Evolutionary conservation across 2,329 filamentous ascomycete genomes (phyloP), one percentile per base, ranked within the genome.

Genomic region (Boeremia exigua): DNA sequence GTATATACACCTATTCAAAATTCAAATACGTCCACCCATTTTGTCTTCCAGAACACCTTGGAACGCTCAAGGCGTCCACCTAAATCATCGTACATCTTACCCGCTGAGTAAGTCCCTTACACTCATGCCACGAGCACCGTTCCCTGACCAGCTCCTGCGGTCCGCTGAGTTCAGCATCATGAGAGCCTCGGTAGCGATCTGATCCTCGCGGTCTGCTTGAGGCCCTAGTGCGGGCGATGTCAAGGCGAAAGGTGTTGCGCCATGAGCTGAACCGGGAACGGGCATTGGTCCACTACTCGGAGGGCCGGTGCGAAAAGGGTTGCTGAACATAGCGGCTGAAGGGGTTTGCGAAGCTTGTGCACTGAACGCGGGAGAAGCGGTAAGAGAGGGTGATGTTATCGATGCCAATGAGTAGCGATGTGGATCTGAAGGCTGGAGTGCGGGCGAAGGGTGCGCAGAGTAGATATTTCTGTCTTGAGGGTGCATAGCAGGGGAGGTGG

Each of bases 101-200:
- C 70, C 69, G 45, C 78, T 79, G 10, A 81, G 61, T 40, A 81
- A 59, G 62, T 81, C 79, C 53, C 72, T 74, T 7, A 81, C 79
- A 54, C 79, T 81, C 78, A 81, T 80, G 9, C 74, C 74, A 25
- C 75, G 61, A 17, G 65, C 72, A 47, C 65, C 62, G 6, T 54
- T 62, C 8, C 67, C 64, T 56, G 62, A 69, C 77, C 79, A 80
- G 51, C 69, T 77, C 32, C 91, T 82, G 36, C 91, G 84, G 72
- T 95, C 92, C n/a, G 54, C 48, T 49, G 82, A 86, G 63, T 93
- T 96, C 56, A 97, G 79, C 92, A 96, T 96, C 72, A 96, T 76
- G 64, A 96, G 75, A 3, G 92, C 93, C 11, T 91, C 88, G 7
- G 92, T 95, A 1, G 92, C 93, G 73, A 95, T 91, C 58, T 92